phyloP scores from a whole-genome alignment of 495 filamentous ascomycete species.

The Oidiodendron maius region DNA sequence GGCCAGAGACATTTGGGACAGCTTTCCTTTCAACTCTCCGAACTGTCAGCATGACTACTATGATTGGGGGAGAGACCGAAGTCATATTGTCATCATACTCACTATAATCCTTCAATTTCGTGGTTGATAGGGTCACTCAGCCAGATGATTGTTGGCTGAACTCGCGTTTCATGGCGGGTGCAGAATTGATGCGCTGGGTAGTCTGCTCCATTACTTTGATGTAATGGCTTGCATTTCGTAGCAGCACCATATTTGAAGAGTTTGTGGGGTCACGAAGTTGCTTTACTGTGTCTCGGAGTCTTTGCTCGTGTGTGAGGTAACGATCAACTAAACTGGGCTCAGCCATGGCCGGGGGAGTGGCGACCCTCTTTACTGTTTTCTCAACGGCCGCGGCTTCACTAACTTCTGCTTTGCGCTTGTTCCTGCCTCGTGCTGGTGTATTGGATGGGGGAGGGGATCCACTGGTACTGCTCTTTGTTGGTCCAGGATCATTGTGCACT shows the following conservation, averaged over 20 bases:
- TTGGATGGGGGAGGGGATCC: conserved; percentile 18
- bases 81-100: not conserved
- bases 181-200: conserved; percentile 9
- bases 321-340: conserved; percentile 18
- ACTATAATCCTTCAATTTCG: conserved; percentile 8
- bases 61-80: not conserved
- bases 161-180: not conserved
- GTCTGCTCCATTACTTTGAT: conserved; percentile 20
- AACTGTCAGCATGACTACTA: not conserved
- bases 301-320: conserved; percentile 10
- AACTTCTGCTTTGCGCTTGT: conserved; percentile 17
- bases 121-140: conserved; percentile 9
- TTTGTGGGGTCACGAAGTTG: conserved; percentile 16
- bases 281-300: conserved; percentile 11
- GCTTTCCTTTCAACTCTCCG: not conserved
- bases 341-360: conserved; percentile 11
- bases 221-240: conserved; percentile 15
- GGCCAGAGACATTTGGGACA: not conserved
- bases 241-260: conserved; percentile 12
- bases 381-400: not conserved
- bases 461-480: conserved; percentile 15
- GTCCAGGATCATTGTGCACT: conserved; percentile 70
- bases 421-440: conserved; percentile 9
- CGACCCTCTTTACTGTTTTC: not conserved
- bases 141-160: conserved; percentile 11